Evolutionary conservation across 208 protist genomes (phyloP).

Genomic region (Leishmania mexicana): DNA sequence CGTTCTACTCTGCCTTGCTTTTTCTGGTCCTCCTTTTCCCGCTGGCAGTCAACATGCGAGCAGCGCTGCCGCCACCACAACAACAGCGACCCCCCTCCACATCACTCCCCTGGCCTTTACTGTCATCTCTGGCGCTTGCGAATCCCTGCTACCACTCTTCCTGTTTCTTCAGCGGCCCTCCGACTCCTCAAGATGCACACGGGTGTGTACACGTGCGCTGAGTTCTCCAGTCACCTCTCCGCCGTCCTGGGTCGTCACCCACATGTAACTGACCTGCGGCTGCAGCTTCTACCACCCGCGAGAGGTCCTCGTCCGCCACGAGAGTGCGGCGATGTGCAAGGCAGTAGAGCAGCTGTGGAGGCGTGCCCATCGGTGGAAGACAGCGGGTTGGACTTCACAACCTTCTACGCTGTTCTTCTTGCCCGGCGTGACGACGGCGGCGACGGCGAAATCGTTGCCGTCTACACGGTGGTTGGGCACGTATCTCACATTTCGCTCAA

Average conservation of each 20-base stretch:
- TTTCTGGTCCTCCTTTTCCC: background rate
- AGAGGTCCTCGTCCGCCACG: background rate
- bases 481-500: slow-evolving; percentile 24
- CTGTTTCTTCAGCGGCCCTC: background rate
- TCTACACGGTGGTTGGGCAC: slow-evolving; percentile 22
- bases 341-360: background rate
- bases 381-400: slow-evolving; percentile 4
- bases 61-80: background rate
- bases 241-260: slow-evolving; percentile 14
- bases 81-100: background rate
- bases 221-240: slow-evolving; percentile 2
- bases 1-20: background rate
- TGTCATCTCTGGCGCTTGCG: background rate
- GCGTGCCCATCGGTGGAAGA: background rate
- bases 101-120: background rate
- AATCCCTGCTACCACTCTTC: background rate
- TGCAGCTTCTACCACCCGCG: slow-evolving; percentile 12
- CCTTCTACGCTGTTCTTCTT: slow-evolving; percentile 22
- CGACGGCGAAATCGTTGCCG: background rate
- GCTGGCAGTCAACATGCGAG: background rate
- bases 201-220: slow-evolving; percentile 11
- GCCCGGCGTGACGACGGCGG: background rate
- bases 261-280: background rate
- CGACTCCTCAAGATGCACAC: background rate
- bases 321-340: background rate